A percentile compares a stretch with the other conserved stretches of the same genome.
Conservation (phyloP, 192 early-diverging fungal species). For the Pecoramyces ruminantium region DNA sequence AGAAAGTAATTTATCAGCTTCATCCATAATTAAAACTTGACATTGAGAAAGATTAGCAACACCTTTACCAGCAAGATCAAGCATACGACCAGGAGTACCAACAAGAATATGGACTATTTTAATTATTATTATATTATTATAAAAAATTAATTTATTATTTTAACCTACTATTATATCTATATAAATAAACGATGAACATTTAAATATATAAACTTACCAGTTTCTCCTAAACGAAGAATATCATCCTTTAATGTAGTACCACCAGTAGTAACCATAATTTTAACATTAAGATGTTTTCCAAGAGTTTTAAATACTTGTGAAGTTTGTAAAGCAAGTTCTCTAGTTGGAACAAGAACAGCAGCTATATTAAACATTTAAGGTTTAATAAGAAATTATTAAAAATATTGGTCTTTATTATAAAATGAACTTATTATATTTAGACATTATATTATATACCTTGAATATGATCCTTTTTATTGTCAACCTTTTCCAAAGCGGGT, state of each 20-base stretch:
- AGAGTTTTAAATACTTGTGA: conserved; percentile 95
- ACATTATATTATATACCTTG: conserved; percentile 30
- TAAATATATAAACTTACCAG: conserved; percentile 24
- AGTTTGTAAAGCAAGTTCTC: conserved; percentile 97
- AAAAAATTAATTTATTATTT: too few species aligned
- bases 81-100: conserved; percentile 89
- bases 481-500: conserved; percentile 85
- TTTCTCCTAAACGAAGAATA: conserved; percentile 82
- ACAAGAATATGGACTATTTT: conserved; percentile 78
- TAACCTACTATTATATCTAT: too few species aligned
- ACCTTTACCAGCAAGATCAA: conserved; percentile 89
- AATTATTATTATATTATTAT: background rate
- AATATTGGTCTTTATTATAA: background rate
- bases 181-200: too few species aligned
- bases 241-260: conserved; percentile 97
- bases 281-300: conserved; percentile 87
- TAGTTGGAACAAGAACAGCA: conserved; percentile 81
- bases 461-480: conserved; percentile 66
- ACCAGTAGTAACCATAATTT: conserved; percentile 98
- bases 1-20: conserved; percentile 95
- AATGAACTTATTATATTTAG: background rate
- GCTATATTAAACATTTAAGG: conserved; percentile 17
- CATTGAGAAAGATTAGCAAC: conserved; percentile 82
- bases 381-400: background rate
- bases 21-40: conserved; percentile 93